Evolutionary conservation across 1,284 basidiomycete species (phyloP), one percentile per base, ranked within the genome.

Genomic region (Fereydounia khargensis): DNA sequence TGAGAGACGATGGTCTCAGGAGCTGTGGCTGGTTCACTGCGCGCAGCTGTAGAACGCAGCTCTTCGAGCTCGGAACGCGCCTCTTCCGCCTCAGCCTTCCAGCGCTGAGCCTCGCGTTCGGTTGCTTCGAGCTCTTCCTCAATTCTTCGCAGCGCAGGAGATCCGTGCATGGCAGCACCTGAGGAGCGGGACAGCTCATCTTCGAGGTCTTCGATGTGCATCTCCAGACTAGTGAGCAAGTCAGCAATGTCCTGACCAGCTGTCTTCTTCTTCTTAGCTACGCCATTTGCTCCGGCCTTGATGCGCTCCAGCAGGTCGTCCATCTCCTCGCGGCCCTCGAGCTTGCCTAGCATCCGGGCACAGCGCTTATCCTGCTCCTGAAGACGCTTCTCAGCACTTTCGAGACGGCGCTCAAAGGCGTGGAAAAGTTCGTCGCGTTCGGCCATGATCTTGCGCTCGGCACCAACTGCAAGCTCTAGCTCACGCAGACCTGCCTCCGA

Each of bases 241-340:
- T 57, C 65, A 10, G 54, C 51, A 16, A 72, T 66, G 35, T 72
- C 68, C 34, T 65, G 55, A 33, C 65, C 63, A 0, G 65, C 59
- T 3, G 68, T 67, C 39, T 63, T 53, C 22, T 47, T 40, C 47
- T 59, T 59, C 47, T 65, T 65, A 4, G 39, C 30, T 11, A 49
- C 45, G 14, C 49, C 50, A 5, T 46, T 38, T 8, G 57, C 42
- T 23, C 63, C 57, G 4, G 59, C 54, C 43, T 73, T 73, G 66
- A 74, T 74, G 33, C 65, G 68, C 50, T 61, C 60, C 33, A 74
- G 55, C 23, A 74, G 45, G 35, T 70, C 66, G 52, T 74, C 73
- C 69, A 74, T 73, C 47, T 73, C 71, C 33, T 74, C 72, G 13
- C 72, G 66, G 9, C 72, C 72, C 25, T 74, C 72, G 25, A 46